Evolutionary conservation across 2,329 filamentous ascomycete species (phyloP), one percentile per base, ranked within the genome.

Genomic region (Exophiala mesophila): DNA sequence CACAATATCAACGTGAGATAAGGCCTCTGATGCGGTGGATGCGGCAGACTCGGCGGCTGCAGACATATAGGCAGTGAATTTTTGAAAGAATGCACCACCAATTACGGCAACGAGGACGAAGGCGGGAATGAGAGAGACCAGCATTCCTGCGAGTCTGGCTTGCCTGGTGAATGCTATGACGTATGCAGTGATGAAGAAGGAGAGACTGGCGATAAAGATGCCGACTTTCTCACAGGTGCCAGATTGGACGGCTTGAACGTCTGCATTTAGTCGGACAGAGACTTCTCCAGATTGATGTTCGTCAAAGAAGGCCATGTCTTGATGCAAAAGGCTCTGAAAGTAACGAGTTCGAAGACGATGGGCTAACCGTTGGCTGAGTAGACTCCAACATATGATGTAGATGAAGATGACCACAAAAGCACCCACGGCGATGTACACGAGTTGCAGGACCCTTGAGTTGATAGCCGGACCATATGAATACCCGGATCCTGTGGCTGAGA

Each of bases 341-440:
- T 56, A 58, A 20, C 64, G 67, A 51, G 80, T 75, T 33, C 81
- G 73, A 31, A 85, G 64, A 21, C 81, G 71, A 49, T 78, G 76
- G 34, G 78, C 76, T 6, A 85, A 67, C 3, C 80, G 74, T 48
- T 80, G 78, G 41, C 79, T 80, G 47, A 75, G 71, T 52, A 84
- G 65, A 49, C 70, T 78, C 80, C 80, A 85, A 52, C 74, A 81
- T 7, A 76, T 66, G 20, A 80, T 70, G 56, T 85, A 77, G 40
- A 71, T 62, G 59, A 85, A 87, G 50, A 85, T 81, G 44, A 76
- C 63, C 20, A 71, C 68, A 52, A 85, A 80, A 46, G 76, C 74
- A 19, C 72, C 80, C 44, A 82, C 75, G 15, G 77, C 77, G 26
- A 85, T 70, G 57, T 81, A 82, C 10, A 82, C 72, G 16, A 85